Percentiles rank a stretch among this genome's conserved stretches.
Conservation (phyloP, 768 basidiomycete genomes). For the Gloeostereum incarnatum region DNA sequence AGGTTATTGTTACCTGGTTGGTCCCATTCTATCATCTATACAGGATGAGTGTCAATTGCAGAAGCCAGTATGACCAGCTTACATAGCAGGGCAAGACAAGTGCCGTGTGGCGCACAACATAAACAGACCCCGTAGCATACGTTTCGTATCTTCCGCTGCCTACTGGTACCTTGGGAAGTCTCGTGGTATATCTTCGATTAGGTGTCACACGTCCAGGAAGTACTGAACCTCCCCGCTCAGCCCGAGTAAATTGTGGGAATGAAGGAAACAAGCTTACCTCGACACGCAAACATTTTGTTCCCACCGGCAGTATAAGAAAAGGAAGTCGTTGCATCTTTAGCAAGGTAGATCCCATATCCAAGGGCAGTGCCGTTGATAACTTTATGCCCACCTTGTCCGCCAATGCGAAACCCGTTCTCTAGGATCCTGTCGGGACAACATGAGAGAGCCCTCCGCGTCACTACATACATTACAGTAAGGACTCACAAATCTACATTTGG, state of each 20-base stretch:
- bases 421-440: constrained; percentile 10
- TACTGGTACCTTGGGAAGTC: neutral
- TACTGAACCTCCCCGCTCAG: neutral
- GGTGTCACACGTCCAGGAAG: neutral
- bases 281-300: constrained; percentile 8
- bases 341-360: constrained; percentile 10
- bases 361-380: constrained; percentile 4
- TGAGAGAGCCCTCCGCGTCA: too few relatives aligned
- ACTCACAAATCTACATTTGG: constrained; percentile 9
- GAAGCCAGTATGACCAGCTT: neutral
- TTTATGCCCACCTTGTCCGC: constrained; percentile 5
- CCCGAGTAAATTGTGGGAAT: too few relatives aligned
- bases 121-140: neutral
- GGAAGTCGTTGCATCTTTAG: constrained; percentile 3
- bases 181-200: neutral
- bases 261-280: constrained; percentile 5
- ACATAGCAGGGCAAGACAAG: constrained; percentile 9
- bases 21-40: constrained; percentile 6
- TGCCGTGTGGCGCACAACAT: constrained; percentile 6
- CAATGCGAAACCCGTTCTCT: constrained; percentile 8
- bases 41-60: neutral
- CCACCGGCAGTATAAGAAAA: constrained; percentile 5
- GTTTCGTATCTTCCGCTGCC: constrained; percentile 5
- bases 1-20: too few relatives aligned
- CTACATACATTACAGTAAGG: neutral